Conservation (phyloP, 1,139 yeast species). For the Debaryomycetaceae sp. region DNA sequence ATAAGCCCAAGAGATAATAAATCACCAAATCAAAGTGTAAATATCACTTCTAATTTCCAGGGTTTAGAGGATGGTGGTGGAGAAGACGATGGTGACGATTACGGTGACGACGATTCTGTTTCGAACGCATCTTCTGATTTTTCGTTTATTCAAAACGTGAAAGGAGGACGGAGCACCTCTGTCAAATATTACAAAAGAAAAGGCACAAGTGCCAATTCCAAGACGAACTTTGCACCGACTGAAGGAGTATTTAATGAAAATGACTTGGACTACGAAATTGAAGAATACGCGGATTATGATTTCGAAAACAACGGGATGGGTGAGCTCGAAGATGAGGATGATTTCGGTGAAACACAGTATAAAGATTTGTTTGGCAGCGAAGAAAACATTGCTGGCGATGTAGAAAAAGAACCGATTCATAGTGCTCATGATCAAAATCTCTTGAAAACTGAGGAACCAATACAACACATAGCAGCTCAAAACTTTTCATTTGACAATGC, state of each 20-base stretch:
- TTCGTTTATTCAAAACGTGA: conserved; percentile 54
- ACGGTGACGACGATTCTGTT: conserved; percentile 19
- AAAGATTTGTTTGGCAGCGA: conserved; percentile 20
- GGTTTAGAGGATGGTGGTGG: background rate
- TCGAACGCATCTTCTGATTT: conserved; percentile 46
- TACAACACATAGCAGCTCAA: background rate
- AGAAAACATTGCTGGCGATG: conserved; percentile 3
- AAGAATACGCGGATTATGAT: conserved; percentile 40
- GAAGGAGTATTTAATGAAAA: conserved; percentile 23
- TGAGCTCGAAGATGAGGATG: conserved; percentile 46
- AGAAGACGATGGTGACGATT: conserved; percentile 4
- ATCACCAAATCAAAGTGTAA: background rate
- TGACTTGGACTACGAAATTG: conserved; percentile 35
- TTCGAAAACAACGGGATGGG: conserved; percentile 50
- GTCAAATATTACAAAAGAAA: conserved; percentile 55
- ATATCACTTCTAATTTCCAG: background rate
- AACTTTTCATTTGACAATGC: background rate
- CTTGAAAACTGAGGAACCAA: background rate
- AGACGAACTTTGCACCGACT: conserved; percentile 5
- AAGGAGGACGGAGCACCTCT: conserved; percentile 60
- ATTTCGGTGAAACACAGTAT: conserved; percentile 33
- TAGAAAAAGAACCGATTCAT: background rate
- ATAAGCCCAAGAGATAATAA: background rate
- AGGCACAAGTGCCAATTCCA: conserved; percentile 4
- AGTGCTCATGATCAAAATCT: background rate